These are phyloP conservation scores for Glycine soja DNA, from an alignment of 306 rosid genomes.

Conservation along the genomic window DNA sequence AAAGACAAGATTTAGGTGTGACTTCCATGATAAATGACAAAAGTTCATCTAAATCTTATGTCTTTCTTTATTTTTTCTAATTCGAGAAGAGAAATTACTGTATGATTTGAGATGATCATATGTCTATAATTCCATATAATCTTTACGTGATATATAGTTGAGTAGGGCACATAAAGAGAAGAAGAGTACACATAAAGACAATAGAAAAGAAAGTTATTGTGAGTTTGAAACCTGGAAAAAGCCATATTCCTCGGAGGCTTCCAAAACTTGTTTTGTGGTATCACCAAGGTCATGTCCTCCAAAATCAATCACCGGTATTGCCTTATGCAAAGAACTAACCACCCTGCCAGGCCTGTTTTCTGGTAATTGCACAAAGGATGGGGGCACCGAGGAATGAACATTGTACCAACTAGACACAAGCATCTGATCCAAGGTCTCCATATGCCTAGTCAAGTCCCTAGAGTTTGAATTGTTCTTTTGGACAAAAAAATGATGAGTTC, in stretches of 20 bases:
- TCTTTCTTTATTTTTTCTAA: too few species aligned
- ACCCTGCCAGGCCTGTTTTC: conserved; percentile 51
- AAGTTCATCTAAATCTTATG: too few species aligned
- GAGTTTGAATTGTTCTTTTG: conserved; percentile 1
- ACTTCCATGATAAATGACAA: too few species aligned
- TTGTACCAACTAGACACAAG: conserved; percentile 52
- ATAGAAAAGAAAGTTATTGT: not conserved
- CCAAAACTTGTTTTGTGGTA: conserved; percentile 45
- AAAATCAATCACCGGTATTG: conserved; percentile 68
- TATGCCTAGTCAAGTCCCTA: not conserved
- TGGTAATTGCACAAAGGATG: conserved; percentile 53
- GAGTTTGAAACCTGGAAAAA: conserved; percentile 67
- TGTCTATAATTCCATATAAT: too few species aligned
- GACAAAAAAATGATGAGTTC: not conserved
- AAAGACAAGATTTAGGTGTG: too few species aligned
- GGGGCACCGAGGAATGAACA: conserved; percentile 47
- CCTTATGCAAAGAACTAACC: not conserved
- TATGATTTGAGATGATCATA: too few species aligned
- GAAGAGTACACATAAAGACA: not conserved
- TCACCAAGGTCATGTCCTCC: conserved; percentile 44
- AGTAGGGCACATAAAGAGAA: not conserved
- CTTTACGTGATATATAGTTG: not conserved
- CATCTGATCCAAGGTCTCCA: conserved; percentile 49
- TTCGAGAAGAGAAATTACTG: too few species aligned
- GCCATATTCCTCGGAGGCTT: conserved; percentile 69